These are phyloP conservation scores for Penicillium chermesinum DNA, from an alignment of 495 filamentous ascomycete genomes.

Conservation along the genomic window DNA sequence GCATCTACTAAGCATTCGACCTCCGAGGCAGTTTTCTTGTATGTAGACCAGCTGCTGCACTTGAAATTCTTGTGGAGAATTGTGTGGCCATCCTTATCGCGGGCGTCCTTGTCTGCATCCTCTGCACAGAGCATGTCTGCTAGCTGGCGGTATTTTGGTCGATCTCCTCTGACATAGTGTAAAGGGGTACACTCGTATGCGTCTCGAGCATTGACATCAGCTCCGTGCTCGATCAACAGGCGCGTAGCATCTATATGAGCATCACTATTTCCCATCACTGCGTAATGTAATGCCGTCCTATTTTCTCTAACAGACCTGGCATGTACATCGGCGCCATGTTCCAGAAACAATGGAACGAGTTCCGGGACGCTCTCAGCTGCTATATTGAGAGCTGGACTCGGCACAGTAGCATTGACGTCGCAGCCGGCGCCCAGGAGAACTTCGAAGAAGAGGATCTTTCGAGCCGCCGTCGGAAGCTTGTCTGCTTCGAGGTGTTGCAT, in stretches of 20 bases:
- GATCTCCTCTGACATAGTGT: not conserved
- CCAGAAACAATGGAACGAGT: not conserved
- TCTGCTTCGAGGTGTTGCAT: not conserved
- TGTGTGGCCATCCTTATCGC: not conserved
- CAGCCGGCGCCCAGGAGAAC: not conserved
- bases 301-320: not conserved
- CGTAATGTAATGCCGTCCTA: not conserved
- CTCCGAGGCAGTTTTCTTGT: not conserved
- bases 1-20: not conserved
- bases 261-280: not conserved
- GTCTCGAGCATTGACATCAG: not conserved
- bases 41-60: not conserved
- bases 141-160: not conserved
- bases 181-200: not conserved
- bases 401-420: not conserved
- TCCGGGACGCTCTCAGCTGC: not conserved
- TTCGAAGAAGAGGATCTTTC: not conserved
- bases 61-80: not conserved
- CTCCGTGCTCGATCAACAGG: not conserved
- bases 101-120: not conserved
- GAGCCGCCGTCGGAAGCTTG: not conserved
- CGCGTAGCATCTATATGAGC: not conserved
- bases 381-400: not conserved
- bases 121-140: not conserved
- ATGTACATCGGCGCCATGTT: not conserved